Evolutionary conservation across 805 yeast genomes (phyloP).

Genomic region (Blastobotrys americana): DNA sequence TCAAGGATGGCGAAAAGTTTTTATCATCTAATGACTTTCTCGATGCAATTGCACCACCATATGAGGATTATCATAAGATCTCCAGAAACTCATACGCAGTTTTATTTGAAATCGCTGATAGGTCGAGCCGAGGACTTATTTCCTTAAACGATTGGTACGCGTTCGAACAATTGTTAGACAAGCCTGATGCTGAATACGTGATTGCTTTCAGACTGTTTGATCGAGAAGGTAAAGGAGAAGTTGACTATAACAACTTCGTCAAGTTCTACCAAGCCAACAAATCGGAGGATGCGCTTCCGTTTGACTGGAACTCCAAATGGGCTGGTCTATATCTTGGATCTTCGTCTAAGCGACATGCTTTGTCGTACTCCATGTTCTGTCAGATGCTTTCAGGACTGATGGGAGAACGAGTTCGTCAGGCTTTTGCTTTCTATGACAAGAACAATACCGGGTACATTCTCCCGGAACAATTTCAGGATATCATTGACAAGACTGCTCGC

Average conservation of each 20-base stretch:
- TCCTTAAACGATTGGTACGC: slow-evolving; percentile 64
- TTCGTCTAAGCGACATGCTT: slow-evolving; percentile 30
- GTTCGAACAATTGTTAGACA: slow-evolving; percentile 51
- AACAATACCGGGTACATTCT: slow-evolving; percentile 34
- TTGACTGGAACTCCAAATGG: slow-evolving; percentile 39
- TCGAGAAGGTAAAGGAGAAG: slow-evolving; percentile 31
- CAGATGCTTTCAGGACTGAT: slow-evolving; percentile 40
- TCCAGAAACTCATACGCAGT: slow-evolving; percentile 58
- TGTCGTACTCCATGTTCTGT: slow-evolving; percentile 37
- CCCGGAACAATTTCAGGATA: slow-evolving; percentile 35
- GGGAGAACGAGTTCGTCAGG: slow-evolving; percentile 43
- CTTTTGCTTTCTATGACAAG: slow-evolving; percentile 34
- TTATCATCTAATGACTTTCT: slow-evolving; percentile 34
- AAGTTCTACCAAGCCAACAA: slow-evolving; percentile 32
- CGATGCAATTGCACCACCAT: slow-evolving; percentile 37
- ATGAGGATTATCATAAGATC: slow-evolving; percentile 44
- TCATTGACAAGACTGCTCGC: slow-evolving; percentile 32
- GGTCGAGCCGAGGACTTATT: slow-evolving; percentile 58
- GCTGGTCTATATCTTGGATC: slow-evolving; percentile 36
- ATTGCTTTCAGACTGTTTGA: slow-evolving; percentile 43
- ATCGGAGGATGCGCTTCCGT: slow-evolving; percentile 32
- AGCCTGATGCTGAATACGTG: slow-evolving; percentile 49
- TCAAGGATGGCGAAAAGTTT: slow-evolving; percentile 17
- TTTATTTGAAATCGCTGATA: slow-evolving; percentile 76
- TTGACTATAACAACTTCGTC: slow-evolving; percentile 35